Evolutionary conservation across 2,329 filamentous ascomycete genomes (phyloP).

Genomic region (Fusarium drepaniforme): DNA sequence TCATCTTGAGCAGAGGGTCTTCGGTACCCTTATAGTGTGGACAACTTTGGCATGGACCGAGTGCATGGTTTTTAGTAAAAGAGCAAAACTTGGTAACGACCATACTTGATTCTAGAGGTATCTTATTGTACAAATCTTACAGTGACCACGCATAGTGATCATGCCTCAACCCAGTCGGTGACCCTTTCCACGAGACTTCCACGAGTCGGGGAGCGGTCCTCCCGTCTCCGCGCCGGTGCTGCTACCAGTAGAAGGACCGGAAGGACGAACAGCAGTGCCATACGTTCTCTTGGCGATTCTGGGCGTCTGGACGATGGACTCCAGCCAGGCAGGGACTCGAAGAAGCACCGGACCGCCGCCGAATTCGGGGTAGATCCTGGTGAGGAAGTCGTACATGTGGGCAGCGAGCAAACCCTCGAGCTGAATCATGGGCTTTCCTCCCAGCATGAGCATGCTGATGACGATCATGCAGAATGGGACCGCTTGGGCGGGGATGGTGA

Average conservation of each 20-base stretch:
- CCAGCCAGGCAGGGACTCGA: conserved; percentile 79
- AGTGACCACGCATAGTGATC: accelerated
- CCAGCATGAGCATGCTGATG: conserved; percentile 75
- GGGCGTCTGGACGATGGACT: conserved; percentile 69
- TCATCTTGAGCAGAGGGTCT: not conserved
- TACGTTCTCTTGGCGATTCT: conserved; percentile 33
- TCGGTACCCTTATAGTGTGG: not conserved
- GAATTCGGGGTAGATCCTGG: conserved; percentile 88
- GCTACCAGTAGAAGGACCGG: conserved; percentile 50
- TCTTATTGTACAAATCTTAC: not conserved
- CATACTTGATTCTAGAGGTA: conserved; percentile 10
- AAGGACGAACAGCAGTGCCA: conserved; percentile 70
- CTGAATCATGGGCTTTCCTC: conserved; percentile 72
- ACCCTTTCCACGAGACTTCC: conserved; percentile 72
- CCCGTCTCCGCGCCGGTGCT: conserved; percentile 55
- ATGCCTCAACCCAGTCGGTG: conserved; percentile 67
- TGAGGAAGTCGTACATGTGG: conserved; percentile 91
- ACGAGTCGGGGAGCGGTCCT: conserved; percentile 71
- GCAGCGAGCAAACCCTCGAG: conserved; percentile 86
- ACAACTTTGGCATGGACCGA: not conserved
- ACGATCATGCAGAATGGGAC: conserved; percentile 85
- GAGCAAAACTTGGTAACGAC: conserved; percentile 3
- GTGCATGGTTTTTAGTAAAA: not conserved
- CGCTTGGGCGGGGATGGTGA: conserved; percentile 85
- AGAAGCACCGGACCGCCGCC: conserved; percentile 85